These are phyloP conservation scores for Lagerstroemia speciosa DNA, from an alignment of 345 rosid species.

Conservation along the genomic window DNA sequence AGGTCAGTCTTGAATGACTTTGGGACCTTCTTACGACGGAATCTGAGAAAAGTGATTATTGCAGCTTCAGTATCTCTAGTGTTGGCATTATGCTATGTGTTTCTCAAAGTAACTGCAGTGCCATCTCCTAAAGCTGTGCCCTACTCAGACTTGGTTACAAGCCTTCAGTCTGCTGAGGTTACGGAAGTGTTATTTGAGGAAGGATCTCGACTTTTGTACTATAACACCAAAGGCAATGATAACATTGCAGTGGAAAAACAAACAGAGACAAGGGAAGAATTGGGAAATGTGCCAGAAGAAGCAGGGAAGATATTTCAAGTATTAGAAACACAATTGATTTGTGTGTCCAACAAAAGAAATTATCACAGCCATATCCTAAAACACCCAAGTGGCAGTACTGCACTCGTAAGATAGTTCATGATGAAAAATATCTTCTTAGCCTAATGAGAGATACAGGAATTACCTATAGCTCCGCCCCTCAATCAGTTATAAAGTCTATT, in stretches of 20 bases:
- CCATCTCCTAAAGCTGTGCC: constrained; percentile 72
- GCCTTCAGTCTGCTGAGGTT: constrained; percentile 62
- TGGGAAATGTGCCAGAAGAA: constrained; percentile 19
- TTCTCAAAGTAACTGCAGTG: constrained; percentile 59
- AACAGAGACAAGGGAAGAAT: constrained; percentile 7
- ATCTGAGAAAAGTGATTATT: constrained; percentile 41
- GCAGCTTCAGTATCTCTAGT: constrained; percentile 37
- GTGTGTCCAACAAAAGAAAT: constrained; percentile 20
- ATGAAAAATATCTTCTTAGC: constrained; percentile 82
- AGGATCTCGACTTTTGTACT: constrained; percentile 88
- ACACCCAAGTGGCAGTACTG: constrained; percentile 64
- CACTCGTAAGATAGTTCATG: constrained; percentile 79
- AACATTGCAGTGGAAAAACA: constrained; percentile 30
- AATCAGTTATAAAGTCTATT: constrained; percentile 57
- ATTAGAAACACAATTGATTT: constrained; percentile 9
- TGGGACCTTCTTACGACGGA: constrained; percentile 41
- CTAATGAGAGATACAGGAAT: constrained; percentile 88
- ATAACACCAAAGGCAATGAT: constrained; percentile 25
- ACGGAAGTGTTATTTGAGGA: constrained; percentile 75
- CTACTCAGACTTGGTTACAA: constrained; percentile 65
- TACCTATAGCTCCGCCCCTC: constrained; percentile 84
- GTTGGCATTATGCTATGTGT: constrained; percentile 55
- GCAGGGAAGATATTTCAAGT: constrained; percentile 18
- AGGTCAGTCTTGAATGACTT: constrained; percentile 44
- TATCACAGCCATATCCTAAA: constrained; percentile 28